Evolutionary conservation across 106 monocot genomes (phyloP).

Genomic region (Platanthera zijinensis): DNA sequence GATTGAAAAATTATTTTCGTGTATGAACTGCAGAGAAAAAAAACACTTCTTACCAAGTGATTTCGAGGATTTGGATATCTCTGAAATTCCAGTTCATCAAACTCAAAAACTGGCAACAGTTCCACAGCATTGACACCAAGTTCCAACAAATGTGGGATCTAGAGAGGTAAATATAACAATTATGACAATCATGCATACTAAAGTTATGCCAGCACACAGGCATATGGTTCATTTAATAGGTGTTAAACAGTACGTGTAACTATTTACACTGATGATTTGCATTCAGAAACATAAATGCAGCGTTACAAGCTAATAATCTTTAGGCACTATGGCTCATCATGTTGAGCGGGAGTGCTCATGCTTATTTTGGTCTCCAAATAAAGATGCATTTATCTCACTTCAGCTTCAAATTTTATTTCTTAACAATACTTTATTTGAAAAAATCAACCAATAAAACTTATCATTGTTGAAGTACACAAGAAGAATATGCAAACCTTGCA

Average conservation of each 20-base stretch:
- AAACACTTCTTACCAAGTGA: constrained; percentile 62
- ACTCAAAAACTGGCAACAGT: constrained; percentile 92
- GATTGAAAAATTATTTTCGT: background rate
- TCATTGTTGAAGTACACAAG: background rate
- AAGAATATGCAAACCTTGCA: constrained; percentile 42
- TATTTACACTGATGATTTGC: background rate
- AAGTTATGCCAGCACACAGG: background rate
- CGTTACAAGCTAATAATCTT: background rate
- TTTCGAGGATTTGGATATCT: constrained; percentile 80
- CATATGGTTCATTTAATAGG: background rate
- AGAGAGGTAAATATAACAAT: background rate
- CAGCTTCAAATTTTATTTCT: background rate
- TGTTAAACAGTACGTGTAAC: background rate
- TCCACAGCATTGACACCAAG: constrained; percentile 97
- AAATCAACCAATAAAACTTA: background rate
- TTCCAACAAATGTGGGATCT: constrained; percentile 92
- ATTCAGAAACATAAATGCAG: background rate
- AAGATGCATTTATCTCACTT: background rate
- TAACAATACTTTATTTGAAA: background rate
- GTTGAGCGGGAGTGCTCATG: background rate
- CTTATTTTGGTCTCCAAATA: background rate
- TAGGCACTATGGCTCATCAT: background rate
- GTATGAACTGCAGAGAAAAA: background rate
- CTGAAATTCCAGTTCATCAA: constrained; percentile 95
- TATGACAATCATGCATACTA: background rate